phyloP scores from a whole-genome alignment of 345 rosid genomes.

The Eucalyptus viminalis region DNA sequence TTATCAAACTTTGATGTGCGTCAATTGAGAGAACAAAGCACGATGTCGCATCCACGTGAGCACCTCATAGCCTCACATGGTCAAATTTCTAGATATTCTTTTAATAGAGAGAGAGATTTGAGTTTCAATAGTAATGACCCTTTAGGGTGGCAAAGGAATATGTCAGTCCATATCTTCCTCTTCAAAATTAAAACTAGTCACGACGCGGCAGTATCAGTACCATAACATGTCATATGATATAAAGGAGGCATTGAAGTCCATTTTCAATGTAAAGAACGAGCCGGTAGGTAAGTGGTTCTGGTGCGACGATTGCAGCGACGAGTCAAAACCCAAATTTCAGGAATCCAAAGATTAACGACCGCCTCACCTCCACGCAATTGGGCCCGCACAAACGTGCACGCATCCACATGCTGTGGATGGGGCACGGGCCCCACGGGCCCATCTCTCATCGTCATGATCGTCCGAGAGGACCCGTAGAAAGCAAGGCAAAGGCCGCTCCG shows the following conservation, averaged over 20 bases:
- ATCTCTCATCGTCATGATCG: fast-evolving
- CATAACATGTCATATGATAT: fast-evolving
- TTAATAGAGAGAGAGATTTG: neutral
- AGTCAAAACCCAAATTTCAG: neutral
- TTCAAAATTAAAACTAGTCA: neutral
- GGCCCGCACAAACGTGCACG: no score
- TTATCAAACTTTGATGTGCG: fast-evolving
- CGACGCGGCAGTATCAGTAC: fast-evolving
- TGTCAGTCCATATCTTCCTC: fast-evolving
- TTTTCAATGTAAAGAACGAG: neutral
- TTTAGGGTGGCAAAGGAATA: fast-evolving
- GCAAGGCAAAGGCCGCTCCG: neutral
- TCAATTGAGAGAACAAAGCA: neutral
- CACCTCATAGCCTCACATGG: neutral
- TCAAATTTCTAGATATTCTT: neutral
- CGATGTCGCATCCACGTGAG: fast-evolving
- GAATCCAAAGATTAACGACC: neutral
- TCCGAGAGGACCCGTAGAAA: neutral
- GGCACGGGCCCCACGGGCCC: neutral
- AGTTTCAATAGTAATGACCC: fast-evolving
- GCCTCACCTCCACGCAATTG: neutral
- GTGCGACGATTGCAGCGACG: neutral
- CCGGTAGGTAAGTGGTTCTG: neutral
- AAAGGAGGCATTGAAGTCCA: neutral
- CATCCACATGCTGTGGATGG: neutral